Evolutionary conservation across 2,329 filamentous ascomycete genomes (phyloP).

Genomic region (Knufia petricola): DNA sequence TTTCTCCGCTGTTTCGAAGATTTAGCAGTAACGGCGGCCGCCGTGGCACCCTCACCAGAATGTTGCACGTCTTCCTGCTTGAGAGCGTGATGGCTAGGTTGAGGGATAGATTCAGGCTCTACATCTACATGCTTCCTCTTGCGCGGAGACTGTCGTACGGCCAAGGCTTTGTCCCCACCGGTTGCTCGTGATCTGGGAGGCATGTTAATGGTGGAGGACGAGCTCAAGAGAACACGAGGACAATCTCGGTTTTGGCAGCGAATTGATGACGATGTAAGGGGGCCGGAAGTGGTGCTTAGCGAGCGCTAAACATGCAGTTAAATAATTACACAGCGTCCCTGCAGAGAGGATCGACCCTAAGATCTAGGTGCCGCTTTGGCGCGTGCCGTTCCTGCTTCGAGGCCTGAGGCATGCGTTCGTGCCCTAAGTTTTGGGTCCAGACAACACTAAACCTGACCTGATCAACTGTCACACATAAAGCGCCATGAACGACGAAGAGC

Average conservation of each 20-base stretch:
- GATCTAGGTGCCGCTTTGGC: background rate
- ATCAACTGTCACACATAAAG: background rate
- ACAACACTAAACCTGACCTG: background rate
- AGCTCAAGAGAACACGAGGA: background rate
- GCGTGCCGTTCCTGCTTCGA: background rate
- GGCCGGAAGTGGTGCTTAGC: no score
- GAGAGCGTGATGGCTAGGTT: constrained; percentile 2
- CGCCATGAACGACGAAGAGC: background rate
- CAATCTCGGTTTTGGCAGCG: no score
- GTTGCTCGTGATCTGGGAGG: background rate
- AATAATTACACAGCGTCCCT: no score
- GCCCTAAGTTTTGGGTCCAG: no score
- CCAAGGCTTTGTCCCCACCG: background rate
- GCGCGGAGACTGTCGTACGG: constrained; percentile 1
- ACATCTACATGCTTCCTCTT: constrained; percentile 3
- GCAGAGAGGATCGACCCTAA: no score
- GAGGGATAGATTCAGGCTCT: constrained; percentile 2
- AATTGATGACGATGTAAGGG: no score
- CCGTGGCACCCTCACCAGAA: background rate
- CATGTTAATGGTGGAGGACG: background rate
- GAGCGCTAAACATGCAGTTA: no score
- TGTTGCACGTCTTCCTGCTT: background rate
- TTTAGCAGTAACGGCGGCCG: background rate
- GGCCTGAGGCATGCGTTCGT: background rate
- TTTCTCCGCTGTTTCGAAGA: constrained; percentile 36